Base-by-base conservation (phyloP, 371 early-diverging fungal genomes). In the Capniomyces stellatus region DNA sequence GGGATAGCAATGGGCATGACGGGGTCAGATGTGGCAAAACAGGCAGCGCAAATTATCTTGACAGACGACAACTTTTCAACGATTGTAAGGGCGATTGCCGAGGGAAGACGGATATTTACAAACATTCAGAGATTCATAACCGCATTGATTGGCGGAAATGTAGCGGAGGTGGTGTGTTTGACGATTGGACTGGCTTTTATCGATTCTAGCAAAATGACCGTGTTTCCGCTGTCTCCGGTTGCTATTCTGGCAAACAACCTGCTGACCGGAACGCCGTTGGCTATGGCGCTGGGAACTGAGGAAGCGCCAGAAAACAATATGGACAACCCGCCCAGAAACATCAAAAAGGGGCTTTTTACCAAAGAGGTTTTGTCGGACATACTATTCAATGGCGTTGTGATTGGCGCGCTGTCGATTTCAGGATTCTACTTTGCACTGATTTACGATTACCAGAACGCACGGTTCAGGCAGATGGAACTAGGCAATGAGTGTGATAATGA, bases 101-200 rank as follows among this genome's bases (percentile, higher is more conserved):
- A 77, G 43, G 92, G 92, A 43, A 77, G 92, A 28, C 68, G 82
- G 0, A 76, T 85, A 6, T 91, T 88, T 31, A 79, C 76, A 65
- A 95, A 94, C 67, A 89, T 94, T 62, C 72, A 82, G 58, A 89
- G 92, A 54, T 89, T 92, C 63, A 82, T 92, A 43, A 77, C 85
- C 2, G 88, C 89, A 59, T 73, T 95, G 66, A 66, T 97, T 29
- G 77, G 80, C 30, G 89, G 90, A 54, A 96, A 95, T 60, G 77
- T 78, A 6, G 78, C 76, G 29, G 80, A 83, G 62, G 62, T 86
- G 25, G 66, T 81, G 6, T 74, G 77, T 10, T 63, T 87, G 54
- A 46, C 85, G 4, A 54, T 87, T 13, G 83, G 84, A 57, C 62
- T 83, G 25, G 79, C 74, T 23, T 78, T 82, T 63, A 67, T 65